Evolutionary conservation across 805 yeast species (phyloP).

Genomic region (Metschnikowia corniflorae): DNA sequence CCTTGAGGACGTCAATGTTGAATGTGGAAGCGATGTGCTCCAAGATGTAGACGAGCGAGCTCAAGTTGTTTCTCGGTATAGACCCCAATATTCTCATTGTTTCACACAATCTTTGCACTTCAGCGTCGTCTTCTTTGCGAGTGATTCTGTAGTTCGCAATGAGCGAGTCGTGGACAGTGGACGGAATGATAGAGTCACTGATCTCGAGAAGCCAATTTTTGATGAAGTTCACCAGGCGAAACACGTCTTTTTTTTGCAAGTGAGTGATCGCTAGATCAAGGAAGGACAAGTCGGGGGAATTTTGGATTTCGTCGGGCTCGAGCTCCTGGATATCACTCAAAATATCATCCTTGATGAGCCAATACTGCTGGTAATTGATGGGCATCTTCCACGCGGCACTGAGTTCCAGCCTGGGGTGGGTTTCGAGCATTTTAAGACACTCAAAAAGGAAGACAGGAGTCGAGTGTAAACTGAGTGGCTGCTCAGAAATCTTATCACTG

Average conservation of each 20-base stretch:
- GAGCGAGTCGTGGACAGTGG: slow-evolving; percentile 35
- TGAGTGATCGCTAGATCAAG: slow-evolving; percentile 9
- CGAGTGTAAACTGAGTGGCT: slow-evolving; percentile 26
- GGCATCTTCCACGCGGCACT: slow-evolving; percentile 28
- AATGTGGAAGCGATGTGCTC: slow-evolving; percentile 32
- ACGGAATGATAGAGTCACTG: slow-evolving; percentile 41
- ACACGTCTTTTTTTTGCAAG: slow-evolving; percentile 7
- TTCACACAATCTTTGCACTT: slow-evolving; percentile 13
- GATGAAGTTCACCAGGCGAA: slow-evolving; percentile 27
- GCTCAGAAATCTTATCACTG: slow-evolving; percentile 5
- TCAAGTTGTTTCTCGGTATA: slow-evolving; percentile 38
- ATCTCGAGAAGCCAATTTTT: slow-evolving; percentile 41
- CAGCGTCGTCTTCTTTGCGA: slow-evolving; percentile 6
- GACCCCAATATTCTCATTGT: slow-evolving; percentile 26
- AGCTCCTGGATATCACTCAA: slow-evolving; percentile 22
- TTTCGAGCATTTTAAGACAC: slow-evolving; percentile 20
- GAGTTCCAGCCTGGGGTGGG: background rate
- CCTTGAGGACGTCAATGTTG: slow-evolving; percentile 19
- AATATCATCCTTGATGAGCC: slow-evolving; percentile 32
- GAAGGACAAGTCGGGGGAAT: slow-evolving; percentile 6
- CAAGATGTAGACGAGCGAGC: slow-evolving; percentile 32
- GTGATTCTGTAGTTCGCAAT: slow-evolving; percentile 18
- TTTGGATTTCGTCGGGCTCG: slow-evolving; percentile 18
- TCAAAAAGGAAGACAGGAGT: slow-evolving; percentile 30
- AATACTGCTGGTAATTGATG: slow-evolving; percentile 29